Conservation (phyloP, 352 stramenopile genomes). For the Blastocystis sp. region DNA sequence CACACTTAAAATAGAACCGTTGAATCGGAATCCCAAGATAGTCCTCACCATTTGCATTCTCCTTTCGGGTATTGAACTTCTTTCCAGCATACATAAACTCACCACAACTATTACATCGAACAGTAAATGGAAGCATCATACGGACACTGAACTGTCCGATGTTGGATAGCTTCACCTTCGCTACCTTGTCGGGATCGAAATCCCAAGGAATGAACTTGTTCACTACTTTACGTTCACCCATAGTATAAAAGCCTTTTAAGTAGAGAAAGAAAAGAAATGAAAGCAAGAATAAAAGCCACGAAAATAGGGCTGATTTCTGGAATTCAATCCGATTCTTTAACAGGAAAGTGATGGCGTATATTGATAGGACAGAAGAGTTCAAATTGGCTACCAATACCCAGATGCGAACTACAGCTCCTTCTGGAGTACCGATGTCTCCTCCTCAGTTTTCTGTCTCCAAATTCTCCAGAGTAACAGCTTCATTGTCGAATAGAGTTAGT, state of each 20-base stretch:
- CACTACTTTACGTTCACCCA: constrained; percentile 98
- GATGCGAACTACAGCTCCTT: not conserved
- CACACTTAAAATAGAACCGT: constrained; percentile 95
- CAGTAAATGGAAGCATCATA: constrained; percentile 97
- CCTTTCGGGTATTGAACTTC: constrained; percentile 98
- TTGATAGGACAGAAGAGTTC: constrained; percentile 47
- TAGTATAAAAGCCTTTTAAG: constrained; percentile 66
- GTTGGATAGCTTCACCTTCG: constrained; percentile 71
- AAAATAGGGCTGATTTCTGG: not conserved
- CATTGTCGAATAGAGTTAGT: constrained; percentile 35
- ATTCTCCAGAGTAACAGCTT: constrained; percentile 48
- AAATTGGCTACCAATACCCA: constrained; percentile 29
- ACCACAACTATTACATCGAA: constrained; percentile 89
- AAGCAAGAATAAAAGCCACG: no score
- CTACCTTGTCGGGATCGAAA: constrained; percentile 89
- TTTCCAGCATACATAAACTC: constrained; percentile 97
- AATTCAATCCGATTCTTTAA: not conserved
- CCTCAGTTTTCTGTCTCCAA: constrained; percentile 36
- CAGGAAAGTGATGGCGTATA: constrained; percentile 15
- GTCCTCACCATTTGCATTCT: constrained; percentile 85
- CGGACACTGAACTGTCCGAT: constrained; percentile 85
- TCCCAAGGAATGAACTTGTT: constrained; percentile 98
- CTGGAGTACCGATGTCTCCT: not conserved
- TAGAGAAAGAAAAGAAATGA: not conserved
- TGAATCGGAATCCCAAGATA: constrained; percentile 91